Conservation (phyloP, 345 rosid species). For the Acer yangbiense region DNA sequence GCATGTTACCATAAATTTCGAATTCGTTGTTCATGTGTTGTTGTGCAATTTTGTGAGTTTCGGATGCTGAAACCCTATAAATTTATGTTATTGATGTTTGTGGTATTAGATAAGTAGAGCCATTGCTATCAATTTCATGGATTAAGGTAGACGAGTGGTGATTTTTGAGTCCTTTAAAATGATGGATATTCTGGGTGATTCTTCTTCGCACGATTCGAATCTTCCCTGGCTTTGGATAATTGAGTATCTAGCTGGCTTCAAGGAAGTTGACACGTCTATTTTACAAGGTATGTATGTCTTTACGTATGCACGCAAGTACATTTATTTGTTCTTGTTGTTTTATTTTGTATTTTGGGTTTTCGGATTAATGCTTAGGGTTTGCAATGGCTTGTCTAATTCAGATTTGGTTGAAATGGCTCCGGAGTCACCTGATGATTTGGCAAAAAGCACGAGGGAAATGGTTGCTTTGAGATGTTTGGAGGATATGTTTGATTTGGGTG, state of each 20-base stretch:
- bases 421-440: slow-evolving; percentile 27
- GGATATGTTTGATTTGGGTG: slow-evolving; percentile 37
- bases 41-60: neutral
- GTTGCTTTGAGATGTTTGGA: slow-evolving; percentile 66
- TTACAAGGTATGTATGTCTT: slow-evolving; percentile 46
- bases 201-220: slow-evolving; percentile 19
- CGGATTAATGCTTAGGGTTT: neutral
- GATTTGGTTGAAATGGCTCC: slow-evolving; percentile 52
- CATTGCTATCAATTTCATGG: neutral
- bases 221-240: slow-evolving; percentile 59
- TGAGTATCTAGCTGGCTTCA: slow-evolving; percentile 49
- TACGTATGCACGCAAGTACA: neutral
- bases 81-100: neutral
- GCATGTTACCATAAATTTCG: neutral
- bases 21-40: neutral
- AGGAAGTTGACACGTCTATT: slow-evolving; percentile 35
- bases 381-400: slow-evolving; percentile 18
- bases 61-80: neutral
- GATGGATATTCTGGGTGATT: slow-evolving; percentile 16
- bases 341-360: neutral
- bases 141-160: neutral
- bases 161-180: neutral
- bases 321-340: neutral
- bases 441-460: slow-evolving; percentile 44
- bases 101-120: neutral